Percentiles rank a stretch among this genome's conserved stretches.
phyloP scores from a whole-genome alignment of 139 green algal genomes.

The Dunaliella sp. region DNA sequence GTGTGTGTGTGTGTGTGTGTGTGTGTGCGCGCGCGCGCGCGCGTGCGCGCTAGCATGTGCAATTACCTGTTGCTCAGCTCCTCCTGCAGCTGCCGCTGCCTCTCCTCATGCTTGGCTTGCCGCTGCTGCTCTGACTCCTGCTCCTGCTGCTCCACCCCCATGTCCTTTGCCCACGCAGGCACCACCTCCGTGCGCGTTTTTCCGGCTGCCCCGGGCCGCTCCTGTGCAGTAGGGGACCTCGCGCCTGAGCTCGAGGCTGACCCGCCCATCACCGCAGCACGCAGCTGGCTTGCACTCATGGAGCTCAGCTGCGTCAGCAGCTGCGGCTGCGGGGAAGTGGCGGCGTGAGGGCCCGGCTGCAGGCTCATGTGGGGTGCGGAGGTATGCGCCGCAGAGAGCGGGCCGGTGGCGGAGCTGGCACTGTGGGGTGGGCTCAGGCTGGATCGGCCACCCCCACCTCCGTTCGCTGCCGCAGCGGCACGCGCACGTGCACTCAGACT shows the following conservation, averaged over 20 bases:
- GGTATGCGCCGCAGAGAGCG: background rate
- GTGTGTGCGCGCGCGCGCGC: background rate
- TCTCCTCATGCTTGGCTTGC: background rate
- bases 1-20: background rate
- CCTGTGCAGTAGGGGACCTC: too few relatives aligned
- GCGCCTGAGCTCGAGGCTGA: too few relatives aligned
- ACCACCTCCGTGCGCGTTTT: background rate
- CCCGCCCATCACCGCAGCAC: background rate
- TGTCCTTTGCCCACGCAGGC: background rate
- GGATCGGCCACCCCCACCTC: background rate
- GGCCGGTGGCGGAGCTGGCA: background rate
- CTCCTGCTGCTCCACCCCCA: too few relatives aligned
- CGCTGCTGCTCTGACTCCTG: too few relatives aligned
- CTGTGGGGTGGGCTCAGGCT: background rate
- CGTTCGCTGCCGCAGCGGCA: too few relatives aligned
- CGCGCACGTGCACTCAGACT: background rate
- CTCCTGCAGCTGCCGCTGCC: background rate
- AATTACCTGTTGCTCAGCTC: background rate
- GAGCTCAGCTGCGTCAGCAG: background rate
- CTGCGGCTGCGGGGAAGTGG: background rate
- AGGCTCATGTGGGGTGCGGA: background rate
- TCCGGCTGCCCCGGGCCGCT: background rate
- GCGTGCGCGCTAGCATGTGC: background rate
- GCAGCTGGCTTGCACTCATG: background rate
- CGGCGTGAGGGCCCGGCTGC: background rate